Evolutionary conservation across 192 early-diverging fungal species (phyloP).

Genomic region (Coemansia sp.): DNA sequence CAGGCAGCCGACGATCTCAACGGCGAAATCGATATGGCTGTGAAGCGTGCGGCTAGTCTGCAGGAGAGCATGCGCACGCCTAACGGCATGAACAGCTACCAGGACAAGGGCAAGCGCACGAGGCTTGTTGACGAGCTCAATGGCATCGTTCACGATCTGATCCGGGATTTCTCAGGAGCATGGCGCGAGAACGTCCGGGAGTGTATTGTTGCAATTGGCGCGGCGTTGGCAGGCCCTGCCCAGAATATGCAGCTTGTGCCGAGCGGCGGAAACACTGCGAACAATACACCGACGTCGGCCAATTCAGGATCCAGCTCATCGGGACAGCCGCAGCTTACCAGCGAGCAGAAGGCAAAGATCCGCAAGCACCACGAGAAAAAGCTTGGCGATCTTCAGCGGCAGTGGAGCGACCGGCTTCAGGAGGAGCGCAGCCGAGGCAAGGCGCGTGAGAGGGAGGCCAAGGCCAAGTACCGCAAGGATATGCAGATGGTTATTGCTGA

Average conservation of each 20-base stretch:
- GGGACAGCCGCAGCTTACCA: slow-evolving; percentile 19
- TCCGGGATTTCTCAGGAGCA: slow-evolving; percentile 12
- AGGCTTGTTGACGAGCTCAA: slow-evolving; percentile 23
- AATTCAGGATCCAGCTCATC: slow-evolving; percentile 16
- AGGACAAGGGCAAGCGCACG: slow-evolving; percentile 8
- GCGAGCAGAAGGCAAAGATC: slow-evolving; percentile 35
- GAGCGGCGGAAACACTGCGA: not conserved
- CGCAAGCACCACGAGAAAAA: slow-evolving; percentile 16
- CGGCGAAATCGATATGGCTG: slow-evolving; percentile 20
- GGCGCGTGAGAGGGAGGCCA: not conserved
- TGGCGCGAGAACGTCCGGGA: slow-evolving; percentile 35
- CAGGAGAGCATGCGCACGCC: slow-evolving; percentile 8
- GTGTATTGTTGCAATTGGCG: slow-evolving; percentile 18
- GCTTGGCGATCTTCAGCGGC: not conserved
- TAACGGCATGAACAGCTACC: not conserved
- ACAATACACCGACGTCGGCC: slow-evolving; percentile 1
- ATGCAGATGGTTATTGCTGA: slow-evolving; percentile 15
- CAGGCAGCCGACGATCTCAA: slow-evolving; percentile 32
- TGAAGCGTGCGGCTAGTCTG: slow-evolving; percentile 5
- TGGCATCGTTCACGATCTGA: slow-evolving; percentile 22
- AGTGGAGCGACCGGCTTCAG: slow-evolving; percentile 5
- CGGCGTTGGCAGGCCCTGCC: not conserved
- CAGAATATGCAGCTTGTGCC: not conserved
- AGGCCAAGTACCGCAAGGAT: slow-evolving; percentile 4
- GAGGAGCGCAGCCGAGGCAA: slow-evolving; percentile 2